phyloP scores from a whole-genome alignment of 2,329 filamentous ascomycete genomes.

The Aspergillus costaricaensis region DNA sequence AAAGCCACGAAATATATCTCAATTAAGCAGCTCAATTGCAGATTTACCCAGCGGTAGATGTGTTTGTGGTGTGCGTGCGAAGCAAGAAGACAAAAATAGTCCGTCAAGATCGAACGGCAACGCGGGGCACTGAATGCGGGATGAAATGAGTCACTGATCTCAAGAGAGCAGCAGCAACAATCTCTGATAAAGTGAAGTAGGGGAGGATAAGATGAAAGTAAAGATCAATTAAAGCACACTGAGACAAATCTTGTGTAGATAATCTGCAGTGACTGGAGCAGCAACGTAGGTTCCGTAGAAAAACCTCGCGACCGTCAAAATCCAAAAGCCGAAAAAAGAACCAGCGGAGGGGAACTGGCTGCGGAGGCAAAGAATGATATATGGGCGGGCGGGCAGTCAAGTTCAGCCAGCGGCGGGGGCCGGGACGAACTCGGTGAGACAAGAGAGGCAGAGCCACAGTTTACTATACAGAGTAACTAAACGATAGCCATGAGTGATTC shows the following conservation, averaged over 20 bases:
- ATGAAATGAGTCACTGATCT: constrained; percentile 4
- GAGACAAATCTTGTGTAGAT: constrained; percentile 6
- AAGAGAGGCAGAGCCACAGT: too few relatives aligned
- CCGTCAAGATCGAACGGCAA: not conserved
- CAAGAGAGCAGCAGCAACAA: not conserved
- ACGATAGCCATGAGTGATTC: too few relatives aligned
- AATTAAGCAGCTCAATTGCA: not conserved
- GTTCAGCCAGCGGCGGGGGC: not conserved
- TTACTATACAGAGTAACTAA: too few relatives aligned
- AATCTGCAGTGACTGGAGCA: constrained; percentile 24
- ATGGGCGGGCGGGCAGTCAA: not conserved
- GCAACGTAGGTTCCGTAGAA: constrained; percentile 18
- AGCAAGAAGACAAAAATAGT: not conserved
- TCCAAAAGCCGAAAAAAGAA: constrained; percentile 30
- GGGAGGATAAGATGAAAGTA: not conserved
- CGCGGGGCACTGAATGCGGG: not conserved
- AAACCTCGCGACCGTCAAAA: constrained; percentile 30
- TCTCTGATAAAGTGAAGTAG: too few relatives aligned
- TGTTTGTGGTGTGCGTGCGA: not conserved
- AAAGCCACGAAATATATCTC: not conserved
- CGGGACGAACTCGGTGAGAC: constrained; percentile 18
- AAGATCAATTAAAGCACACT: constrained; percentile 1
- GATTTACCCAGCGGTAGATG: not conserved
- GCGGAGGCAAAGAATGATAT: constrained; percentile 21
- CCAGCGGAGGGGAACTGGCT: constrained; percentile 17